Conservation (phyloP, 495 filamentous ascomycete genomes). For the Penicillium lividum region DNA sequence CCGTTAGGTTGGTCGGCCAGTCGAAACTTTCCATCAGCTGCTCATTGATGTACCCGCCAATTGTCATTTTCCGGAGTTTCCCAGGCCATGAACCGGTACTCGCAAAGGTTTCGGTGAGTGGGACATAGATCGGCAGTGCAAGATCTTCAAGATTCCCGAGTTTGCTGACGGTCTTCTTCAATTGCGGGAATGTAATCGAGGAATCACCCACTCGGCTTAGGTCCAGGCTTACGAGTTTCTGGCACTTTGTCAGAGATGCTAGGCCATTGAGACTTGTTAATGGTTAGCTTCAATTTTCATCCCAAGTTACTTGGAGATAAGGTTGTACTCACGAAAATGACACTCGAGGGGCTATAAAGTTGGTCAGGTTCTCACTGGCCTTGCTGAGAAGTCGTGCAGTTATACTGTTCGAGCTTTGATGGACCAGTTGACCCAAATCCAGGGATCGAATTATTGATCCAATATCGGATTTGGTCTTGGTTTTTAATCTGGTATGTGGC, state of each 20-base stretch:
- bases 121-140: constrained; percentile 56
- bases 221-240: constrained; percentile 54
- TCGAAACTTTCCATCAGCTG: not conserved
- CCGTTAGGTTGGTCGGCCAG: not conserved
- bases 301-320: not conserved
- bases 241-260: constrained; percentile 63
- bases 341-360: constrained; percentile 65
- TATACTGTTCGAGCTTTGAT: constrained; percentile 64
- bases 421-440: constrained; percentile 60
- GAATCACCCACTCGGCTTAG: constrained; percentile 57
- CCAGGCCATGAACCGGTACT: constrained; percentile 7
- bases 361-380: constrained; percentile 56
- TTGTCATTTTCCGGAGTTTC: not conserved
- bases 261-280: constrained; percentile 56
- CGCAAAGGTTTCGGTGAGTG: constrained; percentile 21
- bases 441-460: constrained; percentile 57
- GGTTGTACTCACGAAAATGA: constrained; percentile 45
- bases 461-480: constrained; percentile 48
- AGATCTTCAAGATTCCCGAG: constrained; percentile 52
- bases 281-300: not conserved
- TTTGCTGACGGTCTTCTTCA: constrained; percentile 54
- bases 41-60: not conserved
- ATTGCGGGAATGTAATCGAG: constrained; percentile 47
- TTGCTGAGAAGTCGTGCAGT: constrained; percentile 65
- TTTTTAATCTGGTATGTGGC: constrained; percentile 51